Evolutionary conservation across 73 alveolate species (phyloP), one percentile per base, ranked within the genome.

Genomic region (Breviolum minutum): DNA sequence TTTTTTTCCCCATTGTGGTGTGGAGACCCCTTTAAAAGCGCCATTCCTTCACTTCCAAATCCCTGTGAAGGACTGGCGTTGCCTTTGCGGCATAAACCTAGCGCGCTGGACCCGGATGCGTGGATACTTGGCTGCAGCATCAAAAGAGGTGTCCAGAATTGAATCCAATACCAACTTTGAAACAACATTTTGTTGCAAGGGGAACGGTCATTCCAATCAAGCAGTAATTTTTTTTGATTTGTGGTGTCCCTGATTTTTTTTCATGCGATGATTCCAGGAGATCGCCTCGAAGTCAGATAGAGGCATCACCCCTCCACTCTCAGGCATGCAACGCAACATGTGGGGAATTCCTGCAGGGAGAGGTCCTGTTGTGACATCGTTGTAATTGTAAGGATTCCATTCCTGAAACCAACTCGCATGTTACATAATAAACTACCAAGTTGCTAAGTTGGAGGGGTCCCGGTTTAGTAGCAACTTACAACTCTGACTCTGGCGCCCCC

Each of bases 211-310:
- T 60, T 60, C 10, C 9, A 17, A 22, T 19, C 54, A 48, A 22
- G 60, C 22, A 76, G 32, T 7, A 24, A 7, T 60, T 20, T 8
- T 61, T 40, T 40, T 40, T 40, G 54, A 40, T 40, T 40, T 40
- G 54, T 40, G 54, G 54, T 2, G 54, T 19, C 19, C 26, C 24
- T 40, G 11, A 54, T 26, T 40, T 19, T 8, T 29, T 83, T 29
- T 5, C 14, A 24, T 48, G 14, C 54, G 32, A 17, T 14, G 76
- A 48, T 24, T 26, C 68, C 32, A 89, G 96, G 96, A 89, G 82
- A 48, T 89, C 96, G 22, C 96, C 96, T 24, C 96, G 96, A 40
- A 30, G 83, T 68, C 87, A 89, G 24, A 69, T 89, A 86, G 96
- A 89, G 64, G 20, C 61, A 27, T 11, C 96, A 26, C 96, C 96